Evolutionary conservation across 768 basidiomycete species (phyloP).

Genomic region (Termitomyces sp.): DNA sequence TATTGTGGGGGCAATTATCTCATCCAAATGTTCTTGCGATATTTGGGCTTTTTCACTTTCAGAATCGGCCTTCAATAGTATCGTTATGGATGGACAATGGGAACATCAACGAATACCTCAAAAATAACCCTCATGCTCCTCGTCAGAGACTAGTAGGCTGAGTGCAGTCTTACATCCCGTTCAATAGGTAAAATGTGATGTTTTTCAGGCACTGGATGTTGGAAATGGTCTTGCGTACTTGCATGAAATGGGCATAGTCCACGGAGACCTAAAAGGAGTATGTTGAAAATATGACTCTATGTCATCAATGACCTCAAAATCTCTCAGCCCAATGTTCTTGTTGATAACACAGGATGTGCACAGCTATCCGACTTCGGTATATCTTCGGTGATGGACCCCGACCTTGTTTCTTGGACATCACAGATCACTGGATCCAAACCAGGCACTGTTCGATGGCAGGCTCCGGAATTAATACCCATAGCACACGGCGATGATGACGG

Average conservation of each 20-base stretch:
- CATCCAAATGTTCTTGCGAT: not conserved
- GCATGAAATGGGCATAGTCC: not conserved
- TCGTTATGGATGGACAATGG: not conserved
- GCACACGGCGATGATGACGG: too few species aligned
- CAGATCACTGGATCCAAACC: too few species aligned
- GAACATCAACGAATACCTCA: not conserved
- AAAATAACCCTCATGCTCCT: not conserved
- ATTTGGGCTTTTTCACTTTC: not conserved
- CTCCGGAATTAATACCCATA: too few species aligned
- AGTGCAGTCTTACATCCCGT: too few species aligned
- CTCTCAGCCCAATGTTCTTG: too few species aligned
- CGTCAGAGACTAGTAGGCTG: not conserved
- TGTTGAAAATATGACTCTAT: not conserved
- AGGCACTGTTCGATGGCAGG: too few species aligned
- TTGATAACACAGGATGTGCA: too few species aligned
- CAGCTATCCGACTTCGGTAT: too few species aligned
- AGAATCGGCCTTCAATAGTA: not conserved
- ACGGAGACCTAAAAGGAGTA: not conserved
- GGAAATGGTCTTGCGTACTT: not conserved
- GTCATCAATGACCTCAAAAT: too few species aligned
- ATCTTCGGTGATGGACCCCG: too few species aligned
- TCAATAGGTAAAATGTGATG: not conserved
- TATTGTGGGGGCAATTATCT: not conserved
- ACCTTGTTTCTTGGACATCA: too few species aligned
- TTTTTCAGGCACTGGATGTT: not conserved